phyloP scores from a whole-genome alignment of 2,329 filamentous ascomycete species.

The Teratosphaeria destructans region DNA sequence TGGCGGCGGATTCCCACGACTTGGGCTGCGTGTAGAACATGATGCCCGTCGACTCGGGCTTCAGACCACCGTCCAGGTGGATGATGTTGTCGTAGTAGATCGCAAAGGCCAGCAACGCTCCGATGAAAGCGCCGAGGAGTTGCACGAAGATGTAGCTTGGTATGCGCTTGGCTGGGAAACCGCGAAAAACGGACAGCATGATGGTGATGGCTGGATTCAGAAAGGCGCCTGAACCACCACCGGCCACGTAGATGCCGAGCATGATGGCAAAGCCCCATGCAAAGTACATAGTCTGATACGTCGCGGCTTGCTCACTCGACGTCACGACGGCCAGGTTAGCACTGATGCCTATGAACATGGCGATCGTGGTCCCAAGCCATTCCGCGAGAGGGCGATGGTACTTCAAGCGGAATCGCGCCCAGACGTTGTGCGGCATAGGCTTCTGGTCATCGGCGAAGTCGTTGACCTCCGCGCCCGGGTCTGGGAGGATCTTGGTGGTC shows the following conservation, averaged over 20 bases:
- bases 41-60: neutral
- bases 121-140: constrained; percentile 43
- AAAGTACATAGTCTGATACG: constrained; percentile 14
- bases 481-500: neutral
- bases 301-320: constrained; percentile 22
- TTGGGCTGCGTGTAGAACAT: constrained; percentile 2
- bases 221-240: constrained; percentile 1
- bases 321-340: constrained; percentile 29
- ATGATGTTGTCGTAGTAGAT: constrained; percentile 31
- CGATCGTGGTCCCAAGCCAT: constrained; percentile 34
- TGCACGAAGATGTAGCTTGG: constrained; percentile 43
- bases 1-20: neutral
- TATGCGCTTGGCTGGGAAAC: constrained; percentile 43
- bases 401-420: neutral
- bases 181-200: constrained; percentile 35
- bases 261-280: constrained; percentile 47
- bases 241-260: constrained; percentile 31
- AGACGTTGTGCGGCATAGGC: neutral
- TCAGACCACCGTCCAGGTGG: constrained; percentile 11
- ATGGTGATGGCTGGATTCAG: constrained; percentile 39
- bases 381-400: constrained; percentile 44
- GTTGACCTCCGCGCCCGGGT: neutral
- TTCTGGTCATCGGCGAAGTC: neutral
- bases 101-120: constrained; percentile 36
- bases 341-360: constrained; percentile 14